Conservation (phyloP, 257 asterid species). For the Solanum ossicruentum region DNA sequence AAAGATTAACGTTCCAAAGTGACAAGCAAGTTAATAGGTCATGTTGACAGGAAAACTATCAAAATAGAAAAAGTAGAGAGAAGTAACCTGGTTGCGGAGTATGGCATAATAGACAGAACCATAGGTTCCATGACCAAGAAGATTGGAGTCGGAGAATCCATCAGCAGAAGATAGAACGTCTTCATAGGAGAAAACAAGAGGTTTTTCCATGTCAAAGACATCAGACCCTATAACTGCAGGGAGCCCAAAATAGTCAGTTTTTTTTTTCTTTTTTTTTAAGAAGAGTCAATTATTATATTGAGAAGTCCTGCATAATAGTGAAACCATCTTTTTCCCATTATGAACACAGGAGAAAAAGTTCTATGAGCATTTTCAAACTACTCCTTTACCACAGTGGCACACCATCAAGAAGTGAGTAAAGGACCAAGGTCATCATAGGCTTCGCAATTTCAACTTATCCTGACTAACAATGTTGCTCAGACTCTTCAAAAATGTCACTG, state of each 20-base stretch:
- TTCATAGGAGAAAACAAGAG: slow-evolving; percentile 55
- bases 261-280: background rate
- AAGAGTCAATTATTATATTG: background rate
- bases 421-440: background rate
- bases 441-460: background rate
- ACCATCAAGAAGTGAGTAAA: background rate
- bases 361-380: background rate
- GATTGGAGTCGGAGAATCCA: slow-evolving; percentile 77
- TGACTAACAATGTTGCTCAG: background rate
- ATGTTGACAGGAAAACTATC: background rate
- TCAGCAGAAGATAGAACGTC: slow-evolving; percentile 67
- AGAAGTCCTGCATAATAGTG: background rate
- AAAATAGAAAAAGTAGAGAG: background rate
- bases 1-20: background rate
- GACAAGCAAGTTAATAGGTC: background rate
- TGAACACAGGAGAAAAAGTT: background rate
- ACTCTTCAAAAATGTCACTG: background rate
- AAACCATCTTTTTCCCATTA: background rate
- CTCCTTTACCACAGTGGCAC: background rate
- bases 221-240: slow-evolving; percentile 73
- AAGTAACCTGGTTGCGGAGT: slow-evolving; percentile 74
- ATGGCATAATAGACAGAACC: slow-evolving; percentile 85
- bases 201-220: slow-evolving; percentile 89
- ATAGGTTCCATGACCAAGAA: slow-evolving; percentile 87
- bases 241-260: background rate